Evolutionary conservation across 352 stramenopile genomes (phyloP), one percentile per base, ranked within the genome.

Genomic region (Thalassiosira allenii): DNA sequence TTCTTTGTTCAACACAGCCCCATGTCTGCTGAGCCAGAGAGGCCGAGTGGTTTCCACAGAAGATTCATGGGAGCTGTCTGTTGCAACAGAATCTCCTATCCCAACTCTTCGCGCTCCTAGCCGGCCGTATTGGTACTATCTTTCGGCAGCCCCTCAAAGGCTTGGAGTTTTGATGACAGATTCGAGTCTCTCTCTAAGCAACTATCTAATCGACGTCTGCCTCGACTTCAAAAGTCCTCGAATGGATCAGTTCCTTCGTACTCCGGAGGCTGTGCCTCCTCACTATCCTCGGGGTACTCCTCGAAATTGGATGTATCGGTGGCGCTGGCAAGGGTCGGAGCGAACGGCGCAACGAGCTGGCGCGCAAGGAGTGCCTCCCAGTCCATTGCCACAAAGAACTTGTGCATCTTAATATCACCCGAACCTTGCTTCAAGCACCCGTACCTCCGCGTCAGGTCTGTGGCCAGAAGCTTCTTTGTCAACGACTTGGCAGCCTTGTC

Each of bases 251-350:
- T 95, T 79, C 94, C 95, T 63, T 96, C 95, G 37, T 61, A 98
- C 63, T 96, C 92, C n/a, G 95, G 95, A 29, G 96, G 92, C 73
- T 93, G 91, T 37, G 95, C 92, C 65, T 98, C 94, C 79, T 97
- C 95, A 8, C 79, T 91, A 91, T 61, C 92, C 95, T 98, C 96
- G 27, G 96, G 96, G 88, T 99, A 99, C 52, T 95, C 92, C 76
- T 98, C 97, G 88, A 99, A 99, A 91, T 98, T 98, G 54, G 92
- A 97, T 70, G 96, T 98, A 84, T 99, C 97, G 74, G 90, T 97
- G 58, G 93, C 89, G 23, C 94, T 95, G 52, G 86, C 89, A 63
- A 98, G 92, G 57, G 96, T 91, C 34, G 96, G 96, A 65, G 98
- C 96, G 81, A 98, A 98, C 59, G 96, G 96, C 29, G 96, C 93